A percentile compares a stretch with the other conserved stretches of the same genome.
Conservation (phyloP, 768 basidiomycete genomes). For the Auriscalpium microsporum region DNA sequence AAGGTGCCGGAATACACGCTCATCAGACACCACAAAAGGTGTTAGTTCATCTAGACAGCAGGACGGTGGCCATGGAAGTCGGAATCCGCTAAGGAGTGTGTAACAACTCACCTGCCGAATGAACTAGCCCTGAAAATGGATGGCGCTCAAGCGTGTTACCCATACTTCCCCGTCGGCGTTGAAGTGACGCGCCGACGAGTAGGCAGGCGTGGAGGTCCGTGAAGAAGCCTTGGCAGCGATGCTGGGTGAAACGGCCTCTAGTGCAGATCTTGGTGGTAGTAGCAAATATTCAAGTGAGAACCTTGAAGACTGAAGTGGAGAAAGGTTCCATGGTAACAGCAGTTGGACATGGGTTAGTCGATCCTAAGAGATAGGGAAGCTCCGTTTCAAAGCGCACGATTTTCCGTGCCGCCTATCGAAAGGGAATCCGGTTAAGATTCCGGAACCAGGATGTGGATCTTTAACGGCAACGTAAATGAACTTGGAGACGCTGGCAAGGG, state of each 20-base stretch:
- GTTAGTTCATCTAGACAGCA: slow-evolving; percentile 84
- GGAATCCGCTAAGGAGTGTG: slow-evolving; percentile 81
- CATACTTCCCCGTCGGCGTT: slow-evolving; percentile 74
- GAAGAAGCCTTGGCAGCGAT: slow-evolving; percentile 73
- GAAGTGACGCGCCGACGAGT: slow-evolving; percentile 64
- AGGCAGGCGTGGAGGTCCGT: slow-evolving; percentile 71
- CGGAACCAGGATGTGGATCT: too few species aligned
- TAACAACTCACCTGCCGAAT: slow-evolving; percentile 88
- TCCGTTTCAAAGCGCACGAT: too few species aligned
- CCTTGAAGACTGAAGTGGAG: slow-evolving; percentile 84
- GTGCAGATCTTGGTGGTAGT: slow-evolving; percentile 85
- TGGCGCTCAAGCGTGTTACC: slow-evolving; percentile 83
- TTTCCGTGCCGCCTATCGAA: too few species aligned
- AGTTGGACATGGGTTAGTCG: slow-evolving; percentile 82
- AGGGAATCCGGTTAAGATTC: too few species aligned
- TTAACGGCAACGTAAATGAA: too few species aligned
- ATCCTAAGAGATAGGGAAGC: too few species aligned
- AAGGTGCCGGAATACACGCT: slow-evolving; percentile 78
- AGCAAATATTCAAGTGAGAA: slow-evolving; percentile 83
- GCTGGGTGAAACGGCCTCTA: slow-evolving; percentile 67
- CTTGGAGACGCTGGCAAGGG: too few species aligned
- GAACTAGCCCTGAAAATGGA: slow-evolving; percentile 88
- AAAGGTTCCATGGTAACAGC: slow-evolving; percentile 83
- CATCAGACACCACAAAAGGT: slow-evolving; percentile 81
- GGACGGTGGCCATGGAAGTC: slow-evolving; percentile 84